These are phyloP conservation scores for Trichoderma arundinaceum DNA, from an alignment of 2,329 filamentous ascomycete genomes.

Conservation along the genomic window DNA sequence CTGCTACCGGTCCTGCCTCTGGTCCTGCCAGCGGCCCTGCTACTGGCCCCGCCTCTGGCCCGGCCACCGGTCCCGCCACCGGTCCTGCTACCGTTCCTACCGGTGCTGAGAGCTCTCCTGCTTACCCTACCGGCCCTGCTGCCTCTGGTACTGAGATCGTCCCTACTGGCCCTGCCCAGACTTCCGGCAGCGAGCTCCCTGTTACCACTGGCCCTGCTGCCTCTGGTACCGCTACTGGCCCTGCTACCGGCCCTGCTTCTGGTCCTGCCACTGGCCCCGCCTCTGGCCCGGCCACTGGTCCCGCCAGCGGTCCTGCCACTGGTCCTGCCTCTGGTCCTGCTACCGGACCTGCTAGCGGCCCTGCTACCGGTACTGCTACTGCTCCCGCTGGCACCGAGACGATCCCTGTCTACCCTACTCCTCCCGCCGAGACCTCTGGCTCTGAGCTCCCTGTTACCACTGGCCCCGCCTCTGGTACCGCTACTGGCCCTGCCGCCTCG, in stretches of 20 bases:
- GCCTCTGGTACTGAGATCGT: slow-evolving; percentile 34
- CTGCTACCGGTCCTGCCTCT: background rate
- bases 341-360: background rate
- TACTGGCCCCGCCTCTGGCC: slow-evolving; percentile 23
- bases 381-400: slow-evolving; percentile 40
- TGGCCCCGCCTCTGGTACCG: slow-evolving; percentile 21
- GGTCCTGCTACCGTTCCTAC: slow-evolving; percentile 33
- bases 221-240: slow-evolving; percentile 26
- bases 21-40: slow-evolving; percentile 41
- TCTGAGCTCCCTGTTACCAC: slow-evolving; percentile 33
- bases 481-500: background rate
- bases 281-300: background rate
- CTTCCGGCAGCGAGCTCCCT: too few species aligned
- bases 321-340: background rate
- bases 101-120: background rate
- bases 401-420: slow-evolving; percentile 47
- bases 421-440: slow-evolving; percentile 46
- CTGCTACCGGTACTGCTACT: slow-evolving; percentile 32
- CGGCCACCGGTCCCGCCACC: slow-evolving; percentile 19
- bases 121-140: background rate
- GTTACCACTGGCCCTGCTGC: slow-evolving; percentile 43
- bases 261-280: background rate
- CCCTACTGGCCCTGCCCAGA: slow-evolving; percentile 18
- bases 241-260: background rate
- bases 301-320: background rate